Evolutionary conservation across 2,329 filamentous ascomycete species (phyloP).

Genomic region (Alternaria triticina): DNA sequence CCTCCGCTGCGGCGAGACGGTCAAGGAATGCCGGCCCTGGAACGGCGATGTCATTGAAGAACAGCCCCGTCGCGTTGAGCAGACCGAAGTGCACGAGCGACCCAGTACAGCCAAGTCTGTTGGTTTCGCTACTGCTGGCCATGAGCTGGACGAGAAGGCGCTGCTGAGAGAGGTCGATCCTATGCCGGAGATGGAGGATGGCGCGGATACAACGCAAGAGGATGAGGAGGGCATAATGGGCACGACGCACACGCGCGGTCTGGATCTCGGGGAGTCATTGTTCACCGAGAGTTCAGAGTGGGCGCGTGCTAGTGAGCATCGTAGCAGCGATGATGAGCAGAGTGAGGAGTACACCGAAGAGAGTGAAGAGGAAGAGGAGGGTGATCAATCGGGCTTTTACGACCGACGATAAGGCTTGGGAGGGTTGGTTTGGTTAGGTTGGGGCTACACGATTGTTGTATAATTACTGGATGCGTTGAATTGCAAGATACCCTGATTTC

Average conservation of each 20-base stretch:
- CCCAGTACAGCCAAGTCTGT: conserved; percentile 22
- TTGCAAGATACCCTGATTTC: conserved; percentile 13
- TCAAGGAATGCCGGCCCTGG: conserved; percentile 91
- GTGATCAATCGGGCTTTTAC: conserved; percentile 35
- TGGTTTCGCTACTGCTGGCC: conserved; percentile 21
- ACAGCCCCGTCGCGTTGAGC: neutral
- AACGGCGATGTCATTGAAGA: conserved; percentile 80
- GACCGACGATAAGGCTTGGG: conserved; percentile 17
- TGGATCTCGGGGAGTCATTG: conserved; percentile 38
- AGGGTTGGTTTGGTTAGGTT: neutral
- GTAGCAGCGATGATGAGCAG: conserved; percentile 34
- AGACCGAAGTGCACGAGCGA: conserved; percentile 2
- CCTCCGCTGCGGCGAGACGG: conserved; percentile 81
- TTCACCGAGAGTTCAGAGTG: conserved; percentile 46
- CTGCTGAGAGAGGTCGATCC: conserved; percentile 40
- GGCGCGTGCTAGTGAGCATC: conserved; percentile 40
- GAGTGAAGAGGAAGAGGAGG: conserved; percentile 20
- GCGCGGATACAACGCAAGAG: neutral
- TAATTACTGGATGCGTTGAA: conserved; percentile 2
- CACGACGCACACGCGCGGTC: conserved; percentile 24
- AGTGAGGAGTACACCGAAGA: conserved; percentile 39
- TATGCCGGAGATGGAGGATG: conserved; percentile 36
- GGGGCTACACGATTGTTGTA: neutral
- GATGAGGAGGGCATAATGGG: conserved; percentile 15
- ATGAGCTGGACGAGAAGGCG: conserved; percentile 16